Conservation (phyloP, 148 eudicot genomes). For the Spergularia bocconei region DNA sequence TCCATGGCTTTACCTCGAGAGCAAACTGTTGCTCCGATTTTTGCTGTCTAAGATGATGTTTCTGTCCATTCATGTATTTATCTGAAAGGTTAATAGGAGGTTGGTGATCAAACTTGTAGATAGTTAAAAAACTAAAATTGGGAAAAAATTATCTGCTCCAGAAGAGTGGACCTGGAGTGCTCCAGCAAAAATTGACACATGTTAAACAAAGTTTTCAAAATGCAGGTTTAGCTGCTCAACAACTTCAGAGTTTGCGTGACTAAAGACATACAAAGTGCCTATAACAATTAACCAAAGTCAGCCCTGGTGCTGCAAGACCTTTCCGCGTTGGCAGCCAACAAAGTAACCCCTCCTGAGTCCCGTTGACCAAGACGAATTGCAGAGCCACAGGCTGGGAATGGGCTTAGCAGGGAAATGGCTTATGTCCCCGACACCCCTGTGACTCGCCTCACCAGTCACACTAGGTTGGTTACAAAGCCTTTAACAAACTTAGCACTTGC, state of each 20-base stretch:
- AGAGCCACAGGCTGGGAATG: too few relatives aligned
- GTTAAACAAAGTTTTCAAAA: slow-evolving; percentile 19
- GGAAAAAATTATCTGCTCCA: background rate
- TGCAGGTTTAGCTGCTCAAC: slow-evolving; percentile 30
- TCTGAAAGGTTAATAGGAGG: slow-evolving; percentile 8
- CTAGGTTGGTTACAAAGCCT: too few relatives aligned
- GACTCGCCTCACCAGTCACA: too few relatives aligned
- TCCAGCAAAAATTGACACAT: background rate
- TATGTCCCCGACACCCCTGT: too few relatives aligned
- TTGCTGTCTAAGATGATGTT: background rate
- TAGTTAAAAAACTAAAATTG: background rate
- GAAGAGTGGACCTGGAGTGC: background rate
- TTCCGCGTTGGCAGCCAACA: too few relatives aligned
- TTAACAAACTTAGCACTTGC: too few relatives aligned
- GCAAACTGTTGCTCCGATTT: background rate
- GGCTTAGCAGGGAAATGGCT: too few relatives aligned
- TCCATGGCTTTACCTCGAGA: slow-evolving; percentile 3
- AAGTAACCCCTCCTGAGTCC: too few relatives aligned
- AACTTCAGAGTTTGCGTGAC: slow-evolving; percentile 10
- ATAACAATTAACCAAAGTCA: background rate
- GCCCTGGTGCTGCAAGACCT: background rate
- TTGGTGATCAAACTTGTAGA: slow-evolving; percentile 34
- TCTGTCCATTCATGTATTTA: slow-evolving; percentile 10
- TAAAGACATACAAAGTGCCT: background rate
- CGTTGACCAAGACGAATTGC: too few relatives aligned